phyloP scores from a whole-genome alignment of 1,139 yeast species.

The Kodamaea plutei region DNA sequence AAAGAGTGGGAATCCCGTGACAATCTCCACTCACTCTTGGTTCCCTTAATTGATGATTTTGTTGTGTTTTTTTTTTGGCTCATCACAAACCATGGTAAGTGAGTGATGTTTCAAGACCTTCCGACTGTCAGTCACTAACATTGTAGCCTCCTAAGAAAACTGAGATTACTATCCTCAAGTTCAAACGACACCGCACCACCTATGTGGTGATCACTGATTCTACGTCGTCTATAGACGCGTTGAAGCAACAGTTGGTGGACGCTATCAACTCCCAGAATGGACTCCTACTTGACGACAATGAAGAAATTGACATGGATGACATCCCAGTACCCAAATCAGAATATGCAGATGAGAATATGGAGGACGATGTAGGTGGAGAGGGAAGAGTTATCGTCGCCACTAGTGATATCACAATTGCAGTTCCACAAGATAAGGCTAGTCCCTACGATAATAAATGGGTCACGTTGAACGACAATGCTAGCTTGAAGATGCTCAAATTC shows the following conservation, averaged over 20 bases:
- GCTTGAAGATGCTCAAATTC: constrained; percentile 24
- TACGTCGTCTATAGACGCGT: constrained; percentile 19
- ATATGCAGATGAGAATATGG: constrained; percentile 19
- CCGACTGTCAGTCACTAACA: no score
- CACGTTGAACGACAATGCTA: constrained; percentile 24
- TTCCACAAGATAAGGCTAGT: constrained; percentile 37
- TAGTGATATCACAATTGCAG: constrained; percentile 32
- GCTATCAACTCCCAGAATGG: constrained; percentile 51
- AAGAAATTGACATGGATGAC: constrained; percentile 17
- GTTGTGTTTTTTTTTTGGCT: no score
- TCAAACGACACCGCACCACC: constrained; percentile 42
- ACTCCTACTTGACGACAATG: constrained; percentile 12
- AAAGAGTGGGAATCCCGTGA: no score
- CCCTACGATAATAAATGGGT: constrained; percentile 43
- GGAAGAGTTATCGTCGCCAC: constrained; percentile 9
- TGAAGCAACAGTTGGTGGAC: constrained; percentile 29
- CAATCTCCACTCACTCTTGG: no score
- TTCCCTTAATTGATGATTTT: no score
- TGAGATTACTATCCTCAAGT: constrained; percentile 34
- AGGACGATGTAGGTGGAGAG: constrained; percentile 8
- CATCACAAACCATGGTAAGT: no score
- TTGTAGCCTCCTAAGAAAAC: no score
- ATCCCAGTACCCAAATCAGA: constrained; percentile 31
- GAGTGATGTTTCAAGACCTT: no score
- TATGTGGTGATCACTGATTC: constrained; percentile 37